These are phyloP conservation scores for Backusella luteola DNA, from an alignment of 192 early-diverging fungal species.

Conservation along the genomic window DNA sequence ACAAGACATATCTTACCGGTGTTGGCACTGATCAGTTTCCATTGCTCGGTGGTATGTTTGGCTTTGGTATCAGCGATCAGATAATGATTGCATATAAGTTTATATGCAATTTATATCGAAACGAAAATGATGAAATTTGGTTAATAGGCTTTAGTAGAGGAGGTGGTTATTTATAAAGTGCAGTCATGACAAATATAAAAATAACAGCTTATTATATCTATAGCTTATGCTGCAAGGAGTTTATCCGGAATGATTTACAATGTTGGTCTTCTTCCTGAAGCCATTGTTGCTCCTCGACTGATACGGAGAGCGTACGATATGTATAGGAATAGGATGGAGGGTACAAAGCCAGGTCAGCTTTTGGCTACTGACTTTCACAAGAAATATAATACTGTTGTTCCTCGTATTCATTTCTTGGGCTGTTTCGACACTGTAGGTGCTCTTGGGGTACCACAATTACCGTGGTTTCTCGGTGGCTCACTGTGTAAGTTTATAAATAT, in stretches of 20 bases:
- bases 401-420: constrained; percentile 19
- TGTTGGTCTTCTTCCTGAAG: constrained; percentile 22
- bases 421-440: constrained; percentile 28
- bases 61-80: constrained; percentile 16
- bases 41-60: constrained; percentile 19
- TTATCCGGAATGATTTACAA: constrained; percentile 27
- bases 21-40: constrained; percentile 9
- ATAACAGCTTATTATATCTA: neutral
- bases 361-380: neutral
- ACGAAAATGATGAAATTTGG: constrained; percentile 26
- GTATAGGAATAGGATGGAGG: neutral
- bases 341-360: neutral
- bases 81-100: constrained; percentile 22
- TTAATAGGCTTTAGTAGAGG: constrained; percentile 26
- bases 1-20: constrained; percentile 15
- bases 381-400: neutral
- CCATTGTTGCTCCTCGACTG: neutral
- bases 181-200: neutral
- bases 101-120: neutral
- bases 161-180: constrained; percentile 7
- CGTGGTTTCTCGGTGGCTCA: constrained; percentile 21
- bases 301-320: neutral
- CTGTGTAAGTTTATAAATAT: constrained; percentile 6
- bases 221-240: constrained; percentile 27
- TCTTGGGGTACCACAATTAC: constrained; percentile 26